These are phyloP conservation scores for Hypoxylon sp. DNA, from an alignment of 2,329 filamentous ascomycete genomes.

Conservation along the genomic window DNA sequence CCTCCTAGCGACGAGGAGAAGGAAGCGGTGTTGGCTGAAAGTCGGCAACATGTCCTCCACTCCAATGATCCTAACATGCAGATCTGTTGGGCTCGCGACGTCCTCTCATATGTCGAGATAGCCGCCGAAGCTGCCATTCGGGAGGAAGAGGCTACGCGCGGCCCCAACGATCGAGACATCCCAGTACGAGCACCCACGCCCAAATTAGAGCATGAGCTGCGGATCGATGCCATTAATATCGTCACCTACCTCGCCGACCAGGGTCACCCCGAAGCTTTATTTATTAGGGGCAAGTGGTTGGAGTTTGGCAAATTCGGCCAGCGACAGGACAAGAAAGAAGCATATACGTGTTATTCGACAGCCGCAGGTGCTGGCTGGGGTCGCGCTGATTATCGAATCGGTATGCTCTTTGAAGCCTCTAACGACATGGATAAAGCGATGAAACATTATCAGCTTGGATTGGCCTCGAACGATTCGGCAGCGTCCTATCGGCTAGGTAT, in stretches of 20 bases:
- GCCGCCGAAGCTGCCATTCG: slow-evolving; percentile 82
- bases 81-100: slow-evolving; percentile 95
- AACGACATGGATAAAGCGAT: slow-evolving; percentile 94
- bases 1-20: slow-evolving; percentile 95
- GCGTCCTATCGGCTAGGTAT: slow-evolving; percentile 90
- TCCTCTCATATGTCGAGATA: slow-evolving; percentile 89
- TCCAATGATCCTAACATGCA: slow-evolving; percentile 98
- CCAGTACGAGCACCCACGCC: slow-evolving; percentile 80
- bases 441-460: slow-evolving; percentile 88
- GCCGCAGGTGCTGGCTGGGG: slow-evolving; percentile 90
- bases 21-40: slow-evolving; percentile 89
- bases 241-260: slow-evolving; percentile 91
- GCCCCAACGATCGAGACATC: slow-evolving; percentile 55
- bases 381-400: slow-evolving; percentile 94
- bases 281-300: slow-evolving; percentile 95
- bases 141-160: slow-evolving; percentile 63
- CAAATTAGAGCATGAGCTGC: slow-evolving; percentile 88
- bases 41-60: slow-evolving; percentile 85
- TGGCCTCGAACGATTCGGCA: slow-evolving; percentile 86
- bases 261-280: slow-evolving; percentile 92
- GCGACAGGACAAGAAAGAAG: slow-evolving; percentile 93
- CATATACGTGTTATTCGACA: slow-evolving; percentile 86
- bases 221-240: slow-evolving; percentile 91
- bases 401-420: slow-evolving; percentile 97
- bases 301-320: slow-evolving; percentile 97